A percentile compares a stretch with the other conserved stretches of the same genome.
Evolutionary conservation across 495 filamentous ascomycete species (phyloP).

Genomic region (Xylaria telfairii): DNA sequence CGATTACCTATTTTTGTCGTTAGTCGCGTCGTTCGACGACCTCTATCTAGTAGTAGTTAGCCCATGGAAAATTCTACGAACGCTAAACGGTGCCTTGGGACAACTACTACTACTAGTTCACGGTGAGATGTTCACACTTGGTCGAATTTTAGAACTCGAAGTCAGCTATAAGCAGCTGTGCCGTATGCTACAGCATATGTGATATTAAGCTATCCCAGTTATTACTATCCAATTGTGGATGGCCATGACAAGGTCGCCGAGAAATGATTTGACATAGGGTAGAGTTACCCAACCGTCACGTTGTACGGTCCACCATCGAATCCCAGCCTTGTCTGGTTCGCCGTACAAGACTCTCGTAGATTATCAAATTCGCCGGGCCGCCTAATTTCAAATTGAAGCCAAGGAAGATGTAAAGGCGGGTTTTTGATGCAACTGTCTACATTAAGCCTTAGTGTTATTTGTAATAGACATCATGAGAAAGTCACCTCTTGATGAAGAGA

Average conservation of each 20-base stretch:
- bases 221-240: neutral
- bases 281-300: neutral
- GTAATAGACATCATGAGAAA: neutral
- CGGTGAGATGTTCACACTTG: no score
- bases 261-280: neutral
- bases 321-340: neutral
- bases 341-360: neutral
- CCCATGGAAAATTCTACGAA: neutral
- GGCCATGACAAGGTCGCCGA: neutral
- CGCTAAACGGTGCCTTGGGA: neutral
- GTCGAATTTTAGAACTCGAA: neutral
- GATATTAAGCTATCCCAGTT: neutral
- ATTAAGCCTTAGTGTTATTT: neutral
- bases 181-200: neutral
- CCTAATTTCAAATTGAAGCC: conserved; percentile 16
- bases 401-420: neutral
- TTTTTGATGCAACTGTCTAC: neutral
- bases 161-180: no score
- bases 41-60: neutral
- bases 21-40: neutral
- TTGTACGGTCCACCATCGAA: neutral
- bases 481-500: neutral
- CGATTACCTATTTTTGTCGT: neutral
- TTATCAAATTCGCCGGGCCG: neutral
- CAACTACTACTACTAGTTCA: neutral